These are phyloP conservation scores for Gossypium raimondii DNA, from an alignment of 345 rosid species.

Conservation along the genomic window DNA sequence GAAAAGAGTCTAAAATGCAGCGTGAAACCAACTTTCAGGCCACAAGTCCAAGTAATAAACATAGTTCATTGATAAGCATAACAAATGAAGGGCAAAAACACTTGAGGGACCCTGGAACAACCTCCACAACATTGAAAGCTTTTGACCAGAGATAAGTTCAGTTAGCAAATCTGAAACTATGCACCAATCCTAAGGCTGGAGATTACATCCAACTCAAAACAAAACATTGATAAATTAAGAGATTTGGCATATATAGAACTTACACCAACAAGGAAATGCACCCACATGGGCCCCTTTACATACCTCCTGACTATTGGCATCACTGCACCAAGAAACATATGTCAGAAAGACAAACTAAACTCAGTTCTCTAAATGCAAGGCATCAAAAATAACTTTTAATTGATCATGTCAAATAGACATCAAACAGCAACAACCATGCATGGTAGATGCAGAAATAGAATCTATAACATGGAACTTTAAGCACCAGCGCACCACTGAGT, in stretches of 20 bases:
- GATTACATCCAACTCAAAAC: background rate
- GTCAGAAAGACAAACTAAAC: constrained; percentile 1
- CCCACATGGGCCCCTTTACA: constrained; percentile 93
- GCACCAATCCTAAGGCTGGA: background rate
- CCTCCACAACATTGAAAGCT: background rate
- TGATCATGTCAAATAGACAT: background rate
- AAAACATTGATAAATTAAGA: background rate
- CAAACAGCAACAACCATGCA: background rate
- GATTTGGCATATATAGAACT: constrained; percentile 27
- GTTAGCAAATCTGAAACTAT: background rate
- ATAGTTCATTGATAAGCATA: background rate
- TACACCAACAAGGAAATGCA: constrained; percentile 92
- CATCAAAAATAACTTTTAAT: background rate
- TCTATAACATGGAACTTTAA: background rate
- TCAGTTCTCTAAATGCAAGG: background rate
- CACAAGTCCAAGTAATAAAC: background rate
- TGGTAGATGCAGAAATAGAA: background rate
- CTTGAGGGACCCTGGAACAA: background rate
- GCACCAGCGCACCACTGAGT: background rate
- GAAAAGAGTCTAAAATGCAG: background rate
- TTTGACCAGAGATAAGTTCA: background rate
- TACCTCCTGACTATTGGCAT: constrained; percentile 74
- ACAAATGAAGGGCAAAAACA: background rate
- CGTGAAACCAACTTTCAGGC: background rate
- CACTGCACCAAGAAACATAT: constrained; percentile 40